Conservation (phyloP, 352 stramenopile species). For the Globisporangium mamillatum region DNA sequence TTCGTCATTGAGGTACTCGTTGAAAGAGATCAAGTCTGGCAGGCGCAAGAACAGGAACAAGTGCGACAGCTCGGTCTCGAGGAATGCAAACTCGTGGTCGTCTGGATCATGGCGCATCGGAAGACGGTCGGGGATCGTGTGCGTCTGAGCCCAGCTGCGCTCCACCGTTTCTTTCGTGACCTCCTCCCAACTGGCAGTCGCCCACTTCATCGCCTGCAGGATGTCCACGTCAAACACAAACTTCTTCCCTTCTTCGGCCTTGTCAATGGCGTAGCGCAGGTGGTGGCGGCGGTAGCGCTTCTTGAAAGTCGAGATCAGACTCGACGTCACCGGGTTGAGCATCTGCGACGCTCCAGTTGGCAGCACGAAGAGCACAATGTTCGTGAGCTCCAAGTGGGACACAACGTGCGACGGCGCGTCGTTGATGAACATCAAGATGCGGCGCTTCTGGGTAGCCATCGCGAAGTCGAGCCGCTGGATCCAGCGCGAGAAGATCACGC, state of each 20-base stretch:
- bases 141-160: constrained; percentile 58
- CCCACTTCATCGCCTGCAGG: constrained; percentile 82
- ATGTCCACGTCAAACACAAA: constrained; percentile 62
- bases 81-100: constrained; percentile 51
- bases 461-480: constrained; percentile 76
- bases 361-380: constrained; percentile 69
- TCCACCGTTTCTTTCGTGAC: constrained; percentile 67
- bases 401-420: constrained; percentile 76
- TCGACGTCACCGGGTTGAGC: constrained; percentile 66
- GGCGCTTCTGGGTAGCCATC: constrained; percentile 74
- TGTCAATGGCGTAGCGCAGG: constrained; percentile 62
- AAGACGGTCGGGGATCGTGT: constrained; percentile 52
- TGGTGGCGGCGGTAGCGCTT: constrained; percentile 74
- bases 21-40: constrained; percentile 52
- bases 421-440: constrained; percentile 77
- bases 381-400: constrained; percentile 69
- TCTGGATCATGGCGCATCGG: constrained; percentile 45
- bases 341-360: constrained; percentile 43
- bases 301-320: constrained; percentile 65
- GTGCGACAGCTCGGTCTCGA: constrained; percentile 67
- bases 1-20: constrained; percentile 75
- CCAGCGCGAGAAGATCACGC: constrained; percentile 82
- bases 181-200: constrained; percentile 62
- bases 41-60: constrained; percentile 65
- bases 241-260: constrained; percentile 40